Base-by-base conservation (phyloP, 352 stramenopile species). In the Elongisporangium prolatum region DNA sequence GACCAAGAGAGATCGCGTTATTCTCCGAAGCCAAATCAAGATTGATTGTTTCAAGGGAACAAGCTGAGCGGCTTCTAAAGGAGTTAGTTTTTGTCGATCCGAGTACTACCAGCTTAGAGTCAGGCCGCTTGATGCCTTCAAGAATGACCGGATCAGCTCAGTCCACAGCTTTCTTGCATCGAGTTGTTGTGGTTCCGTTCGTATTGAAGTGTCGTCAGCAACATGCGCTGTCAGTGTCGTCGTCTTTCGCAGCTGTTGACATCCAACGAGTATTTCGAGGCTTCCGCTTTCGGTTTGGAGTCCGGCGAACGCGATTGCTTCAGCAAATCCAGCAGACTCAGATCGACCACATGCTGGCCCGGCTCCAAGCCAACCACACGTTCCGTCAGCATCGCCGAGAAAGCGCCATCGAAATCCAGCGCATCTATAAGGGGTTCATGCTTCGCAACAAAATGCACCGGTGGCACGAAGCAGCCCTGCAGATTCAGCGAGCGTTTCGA, bases 401-500 rank as follows among this genome's bases (percentile, higher is more conserved):
- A 11, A 80, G 67, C 40, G 75, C 75, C 9, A 67, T 67, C 22
- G 57, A 62, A 1, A 88, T 91, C 50, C 81, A 91, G 48, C 72
- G 76, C 1, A 77, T 83, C n/a, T 83, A 72, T 56, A 80, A 77
- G 52, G 81, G 81, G 6, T 77, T 71, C 38, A 55, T 64, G 9
- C 60, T 71, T 6, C 72, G 81, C 37, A 60, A 64, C 11, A 59
- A 63, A 9, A 6, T 88, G 0, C 9, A 18, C n/a, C 56, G 40
- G 21, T 86, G 71, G 77, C 56, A 67, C 50, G 28, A 48, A 0
- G 56, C 68, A 13, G 75, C 75, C 11, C 64, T 55, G 1, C 49
- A 71, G 0, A 84, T 91, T 53, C 81, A 91, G 48, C 70, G 81
- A 4, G 58, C 84, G 0, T 83, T 80, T 54, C 75, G 81, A 3